These are phyloP conservation scores for Candolleomyces eurysporus DNA, from an alignment of 768 basidiomycete species.

Conservation along the genomic window DNA sequence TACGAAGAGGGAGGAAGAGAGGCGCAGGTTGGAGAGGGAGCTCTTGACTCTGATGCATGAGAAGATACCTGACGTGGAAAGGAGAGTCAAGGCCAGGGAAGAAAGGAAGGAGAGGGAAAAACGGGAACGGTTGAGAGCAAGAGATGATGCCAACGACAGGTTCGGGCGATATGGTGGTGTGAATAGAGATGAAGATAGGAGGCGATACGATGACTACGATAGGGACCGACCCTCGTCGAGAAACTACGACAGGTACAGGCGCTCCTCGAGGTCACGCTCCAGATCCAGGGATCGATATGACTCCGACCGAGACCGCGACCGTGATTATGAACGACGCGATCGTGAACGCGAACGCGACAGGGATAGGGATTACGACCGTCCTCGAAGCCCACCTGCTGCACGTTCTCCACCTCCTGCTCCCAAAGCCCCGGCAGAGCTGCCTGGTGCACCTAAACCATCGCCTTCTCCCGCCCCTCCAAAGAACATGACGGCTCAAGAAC, in stretches of 20 bases:
- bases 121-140: slow-evolving; percentile 71
- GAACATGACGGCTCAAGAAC: slow-evolving; percentile 84
- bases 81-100: slow-evolving; percentile 76
- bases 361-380: slow-evolving; percentile 40
- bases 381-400: slow-evolving; percentile 48
- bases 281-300: slow-evolving; percentile 34
- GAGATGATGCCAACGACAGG: slow-evolving; percentile 82
- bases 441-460: slow-evolving; percentile 37
- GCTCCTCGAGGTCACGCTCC: slow-evolving; percentile 51
- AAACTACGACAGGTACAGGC: slow-evolving; percentile 40
- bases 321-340: slow-evolving; percentile 35
- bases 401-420: slow-evolving; percentile 55
- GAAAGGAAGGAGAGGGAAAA: slow-evolving; percentile 75
- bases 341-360: slow-evolving; percentile 18
- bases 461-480: slow-evolving; percentile 63
- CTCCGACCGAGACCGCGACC: slow-evolving; percentile 25
- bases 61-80: slow-evolving; percentile 86
- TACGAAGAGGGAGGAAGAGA: slow-evolving; percentile 77
- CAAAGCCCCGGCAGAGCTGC: slow-evolving; percentile 36
- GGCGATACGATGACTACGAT: slow-evolving; percentile 34
- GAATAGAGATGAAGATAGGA: slow-evolving; percentile 14
- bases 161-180: slow-evolving; percentile 62
- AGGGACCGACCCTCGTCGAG: slow-evolving; percentile 54
- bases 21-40: slow-evolving; percentile 84
- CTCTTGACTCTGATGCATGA: slow-evolving; percentile 85